These are phyloP conservation scores for Botrytis deweyae DNA, from an alignment of 2,329 filamentous ascomycete species.

Conservation along the genomic window DNA sequence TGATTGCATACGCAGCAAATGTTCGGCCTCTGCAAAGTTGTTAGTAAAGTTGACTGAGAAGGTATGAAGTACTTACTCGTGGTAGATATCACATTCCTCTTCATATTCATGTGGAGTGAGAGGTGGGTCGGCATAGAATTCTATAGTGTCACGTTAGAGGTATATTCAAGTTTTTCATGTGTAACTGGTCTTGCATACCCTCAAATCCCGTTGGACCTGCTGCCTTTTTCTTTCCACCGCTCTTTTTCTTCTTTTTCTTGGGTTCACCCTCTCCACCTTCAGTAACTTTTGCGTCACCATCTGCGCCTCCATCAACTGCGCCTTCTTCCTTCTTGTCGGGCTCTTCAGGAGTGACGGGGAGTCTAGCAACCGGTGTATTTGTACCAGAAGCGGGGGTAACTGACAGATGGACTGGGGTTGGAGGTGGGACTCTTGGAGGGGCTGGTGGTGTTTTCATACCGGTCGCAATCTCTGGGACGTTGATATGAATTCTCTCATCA, in stretches of 20 bases:
- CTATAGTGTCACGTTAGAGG: constrained; percentile 41
- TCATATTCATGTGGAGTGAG: constrained; percentile 66
- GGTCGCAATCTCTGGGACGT: constrained; percentile 10
- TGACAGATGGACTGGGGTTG: constrained; percentile 19
- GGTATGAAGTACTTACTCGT: constrained; percentile 47
- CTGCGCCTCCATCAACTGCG: constrained; percentile 6
- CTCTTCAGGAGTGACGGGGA: constrained; percentile 8
- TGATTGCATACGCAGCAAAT: constrained; percentile 55
- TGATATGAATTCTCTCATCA: background rate
- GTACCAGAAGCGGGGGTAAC: constrained; percentile 16
- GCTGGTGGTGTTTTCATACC: constrained; percentile 20
- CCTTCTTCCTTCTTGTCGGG: background rate
- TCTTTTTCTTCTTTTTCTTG: constrained; percentile 46
- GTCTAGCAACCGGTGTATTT: constrained; percentile 11
- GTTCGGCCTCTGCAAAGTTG: constrained; percentile 45
- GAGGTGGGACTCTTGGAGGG: constrained; percentile 21
- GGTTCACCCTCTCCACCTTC: background rate
- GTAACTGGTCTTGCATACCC: constrained; percentile 42
- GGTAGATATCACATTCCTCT: constrained; percentile 69
- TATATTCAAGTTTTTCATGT: background rate
- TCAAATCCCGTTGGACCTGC: constrained; percentile 65
- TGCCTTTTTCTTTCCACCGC: constrained; percentile 38
- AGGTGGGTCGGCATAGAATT: constrained; percentile 77
- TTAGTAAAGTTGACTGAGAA: constrained; percentile 31
- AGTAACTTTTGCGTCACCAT: constrained; percentile 26